phyloP scores from a whole-genome alignment of 495 filamentous ascomycete species.

The Hypoxylon crocopeplum region DNA sequence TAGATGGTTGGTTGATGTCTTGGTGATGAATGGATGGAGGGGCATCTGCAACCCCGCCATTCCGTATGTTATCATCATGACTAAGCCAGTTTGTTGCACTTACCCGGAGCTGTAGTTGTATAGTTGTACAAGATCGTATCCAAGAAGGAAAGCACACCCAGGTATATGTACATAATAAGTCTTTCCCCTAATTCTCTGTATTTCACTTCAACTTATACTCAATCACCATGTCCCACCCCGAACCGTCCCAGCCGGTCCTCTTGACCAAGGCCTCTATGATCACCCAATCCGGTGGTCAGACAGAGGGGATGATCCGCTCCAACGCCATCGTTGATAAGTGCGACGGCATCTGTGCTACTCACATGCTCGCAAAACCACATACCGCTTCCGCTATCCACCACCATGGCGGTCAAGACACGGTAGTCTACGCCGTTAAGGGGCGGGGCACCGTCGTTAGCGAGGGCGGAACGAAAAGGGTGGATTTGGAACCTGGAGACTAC shows the following conservation, averaged over 20 bases:
- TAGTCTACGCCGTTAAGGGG: constrained; percentile 60
- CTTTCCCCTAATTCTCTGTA: background rate
- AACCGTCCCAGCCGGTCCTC: constrained; percentile 38
- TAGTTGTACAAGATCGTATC: background rate
- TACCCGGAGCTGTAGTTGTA: constrained; percentile 22
- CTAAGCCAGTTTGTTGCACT: constrained; percentile 17
- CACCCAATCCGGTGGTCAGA: constrained; percentile 47
- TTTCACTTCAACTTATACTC: background rate
- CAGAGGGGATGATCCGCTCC: constrained; percentile 61
- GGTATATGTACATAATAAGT: background rate
- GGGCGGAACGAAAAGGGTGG: constrained; percentile 46
- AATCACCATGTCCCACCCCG: constrained; percentile 31
- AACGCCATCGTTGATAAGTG: constrained; percentile 59
- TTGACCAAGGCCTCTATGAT: constrained; percentile 38
- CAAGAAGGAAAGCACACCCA: background rate
- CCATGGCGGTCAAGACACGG: constrained; percentile 62
- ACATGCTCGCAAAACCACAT: constrained; percentile 63
- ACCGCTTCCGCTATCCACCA: constrained; percentile 60
- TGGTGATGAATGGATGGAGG: background rate
- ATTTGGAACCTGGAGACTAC: constrained; percentile 59
- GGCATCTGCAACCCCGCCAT: constrained; percentile 15
- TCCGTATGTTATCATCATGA: constrained; percentile 31
- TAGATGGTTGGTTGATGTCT: constrained; percentile 2
- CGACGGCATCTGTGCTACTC: constrained; percentile 53
- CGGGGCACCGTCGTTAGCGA: constrained; percentile 53